Base-by-base conservation (phyloP, 2,329 filamentous ascomycete species). In the Fusarium floridanum region DNA sequence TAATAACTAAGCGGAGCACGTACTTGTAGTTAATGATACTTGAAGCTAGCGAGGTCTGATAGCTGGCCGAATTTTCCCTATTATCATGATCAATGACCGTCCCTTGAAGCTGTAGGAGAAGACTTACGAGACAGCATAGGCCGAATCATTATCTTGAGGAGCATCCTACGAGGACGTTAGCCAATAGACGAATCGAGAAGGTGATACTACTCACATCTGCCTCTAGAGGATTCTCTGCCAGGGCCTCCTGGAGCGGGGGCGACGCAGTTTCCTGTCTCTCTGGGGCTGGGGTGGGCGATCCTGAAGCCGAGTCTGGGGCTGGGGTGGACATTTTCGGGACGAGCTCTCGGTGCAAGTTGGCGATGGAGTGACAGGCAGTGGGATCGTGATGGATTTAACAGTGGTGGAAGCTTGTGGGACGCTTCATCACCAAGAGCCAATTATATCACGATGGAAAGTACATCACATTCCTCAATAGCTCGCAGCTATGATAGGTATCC, bases 21-120 rank as follows among this genome's bases (percentile, higher is more conserved):
- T 41, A 60, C 56, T 60, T 60, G 36, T 60, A 60, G 36, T 60
- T 60, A 5, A 60, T 41, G 56, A 60, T n/a, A 11, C 56, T 60
- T n/a, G 56, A 60, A 17, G 56, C 56, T n/a, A 60, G 22, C 14
- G 56, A 60, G 4, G 56, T 60, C 32, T 57, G 53, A 37, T 57
- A 57, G 32, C 53, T 57, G 12, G 53, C 53, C 6, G 53, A 57
- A 36, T 34, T 34, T 24, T 16, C 53, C 6, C 53, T 57, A 17
- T n/a, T 2, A 2, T 10, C 29, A 16, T 57, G 3, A 22, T 57
- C 29, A 37, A 34, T 16, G 32, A 5, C 8, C 10, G 8, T 20
- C n/a, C n/a, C n/a, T 37, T 24, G 20, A 22, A 5, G 20, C 14
- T 22, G 14, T 9, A 17, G 14, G 2, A 22, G 14, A 8, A 57